These are phyloP conservation scores for Yamadazyma siamensis DNA, from an alignment of 1,139 yeast genomes.

Conservation along the genomic window DNA sequence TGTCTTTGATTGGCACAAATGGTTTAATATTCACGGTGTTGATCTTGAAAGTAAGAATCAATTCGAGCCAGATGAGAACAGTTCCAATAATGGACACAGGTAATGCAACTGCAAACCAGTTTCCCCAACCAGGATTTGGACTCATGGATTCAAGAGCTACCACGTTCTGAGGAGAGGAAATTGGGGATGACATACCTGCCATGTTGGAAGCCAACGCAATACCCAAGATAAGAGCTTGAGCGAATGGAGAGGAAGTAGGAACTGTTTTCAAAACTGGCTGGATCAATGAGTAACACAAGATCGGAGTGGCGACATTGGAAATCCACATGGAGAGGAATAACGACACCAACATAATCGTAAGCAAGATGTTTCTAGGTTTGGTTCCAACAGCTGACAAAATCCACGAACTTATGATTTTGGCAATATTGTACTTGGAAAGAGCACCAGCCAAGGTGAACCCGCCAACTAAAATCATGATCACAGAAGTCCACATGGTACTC, in stretches of 20 bases:
- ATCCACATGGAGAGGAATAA: constrained; percentile 76
- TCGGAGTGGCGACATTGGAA: constrained; percentile 78
- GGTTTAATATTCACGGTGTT: constrained; percentile 43
- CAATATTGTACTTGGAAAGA: constrained; percentile 65
- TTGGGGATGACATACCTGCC: constrained; percentile 97
- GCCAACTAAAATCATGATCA: constrained; percentile 64
- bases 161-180: constrained; percentile 93
- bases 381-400: constrained; percentile 63
- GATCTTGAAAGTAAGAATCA: constrained; percentile 66
- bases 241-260: constrained; percentile 74
- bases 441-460: constrained; percentile 78
- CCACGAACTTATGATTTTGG: constrained; percentile 65
- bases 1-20: constrained; percentile 65
- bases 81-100: constrained; percentile 71
- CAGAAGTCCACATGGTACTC: constrained; percentile 70
- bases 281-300: constrained; percentile 63
- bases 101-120: constrained; percentile 85
- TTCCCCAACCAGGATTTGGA: constrained; percentile 92
- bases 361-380: constrained; percentile 57
- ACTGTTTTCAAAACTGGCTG: constrained; percentile 77
- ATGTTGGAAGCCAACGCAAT: constrained; percentile 88
- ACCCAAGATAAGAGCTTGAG: constrained; percentile 81
- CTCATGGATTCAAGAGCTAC: constrained; percentile 84
- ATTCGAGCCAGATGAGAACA: constrained; percentile 65
- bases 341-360: constrained; percentile 67